Evolutionary conservation across 1,284 basidiomycete genomes (phyloP).

Genomic region (Ustilago esculenta): DNA sequence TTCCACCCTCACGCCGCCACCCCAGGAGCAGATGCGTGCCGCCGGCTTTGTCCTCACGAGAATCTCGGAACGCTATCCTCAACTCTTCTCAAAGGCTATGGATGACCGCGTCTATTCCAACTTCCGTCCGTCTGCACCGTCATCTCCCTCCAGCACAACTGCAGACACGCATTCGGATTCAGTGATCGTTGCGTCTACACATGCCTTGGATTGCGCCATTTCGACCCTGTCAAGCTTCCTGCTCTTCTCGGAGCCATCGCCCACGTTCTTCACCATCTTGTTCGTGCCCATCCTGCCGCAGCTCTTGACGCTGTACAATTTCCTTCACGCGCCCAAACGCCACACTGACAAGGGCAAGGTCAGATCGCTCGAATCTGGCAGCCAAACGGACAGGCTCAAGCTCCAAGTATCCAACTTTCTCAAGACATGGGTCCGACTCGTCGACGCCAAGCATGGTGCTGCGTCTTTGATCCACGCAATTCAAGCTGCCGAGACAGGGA

Average conservation of each 20-base stretch:
- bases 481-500: constrained; percentile 25
- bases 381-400: constrained; percentile 22
- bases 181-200: constrained; percentile 6
- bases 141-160: background rate
- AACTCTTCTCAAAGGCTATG: constrained; percentile 17
- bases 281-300: constrained; percentile 43
- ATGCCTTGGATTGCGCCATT: constrained; percentile 21
- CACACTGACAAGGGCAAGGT: constrained; percentile 27
- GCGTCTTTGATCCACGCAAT: constrained; percentile 16
- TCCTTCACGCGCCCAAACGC: constrained; percentile 2
- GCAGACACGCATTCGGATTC: background rate
- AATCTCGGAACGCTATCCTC: constrained; percentile 41
- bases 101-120: constrained; percentile 26
- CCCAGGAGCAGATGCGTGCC: constrained; percentile 52
- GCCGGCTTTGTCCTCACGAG: constrained; percentile 52
- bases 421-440: constrained; percentile 53
- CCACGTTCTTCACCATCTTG: constrained; percentile 49
- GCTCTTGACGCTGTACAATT: constrained; percentile 50
- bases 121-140: constrained; percentile 14
- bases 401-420: constrained; percentile 44
- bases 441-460: constrained; percentile 28
- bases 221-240: constrained; percentile 44
- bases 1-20: constrained; percentile 34
- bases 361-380: constrained; percentile 14
- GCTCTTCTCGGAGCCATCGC: constrained; percentile 58